A percentile compares a stretch with the other conserved stretches of the same genome.
phyloP scores from a whole-genome alignment of 768 basidiomycete genomes.

The Lenzites betulinus region DNA sequence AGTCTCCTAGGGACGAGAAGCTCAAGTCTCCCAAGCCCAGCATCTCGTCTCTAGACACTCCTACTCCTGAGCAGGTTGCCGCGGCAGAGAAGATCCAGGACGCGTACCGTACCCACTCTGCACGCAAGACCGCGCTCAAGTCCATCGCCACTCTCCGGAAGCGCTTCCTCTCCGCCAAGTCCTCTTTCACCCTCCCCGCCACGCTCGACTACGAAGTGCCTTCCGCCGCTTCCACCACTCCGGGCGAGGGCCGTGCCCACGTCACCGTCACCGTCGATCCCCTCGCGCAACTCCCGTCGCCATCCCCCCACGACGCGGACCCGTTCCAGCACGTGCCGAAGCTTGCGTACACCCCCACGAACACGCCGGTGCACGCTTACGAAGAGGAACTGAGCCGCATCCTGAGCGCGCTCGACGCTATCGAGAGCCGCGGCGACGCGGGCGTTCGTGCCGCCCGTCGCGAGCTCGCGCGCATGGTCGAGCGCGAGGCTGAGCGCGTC shows the following conservation, averaged over 20 bases:
- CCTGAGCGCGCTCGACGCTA: constrained; percentile 65
- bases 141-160: constrained; percentile 42
- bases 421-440: constrained; percentile 63
- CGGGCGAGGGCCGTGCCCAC: constrained; percentile 1
- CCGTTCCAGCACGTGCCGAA: constrained; percentile 32
- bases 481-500: constrained; percentile 56
- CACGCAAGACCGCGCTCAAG: constrained; percentile 36
- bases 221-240: neutral
- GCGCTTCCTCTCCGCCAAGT: constrained; percentile 47
- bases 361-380: constrained; percentile 63
- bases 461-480: constrained; percentile 56
- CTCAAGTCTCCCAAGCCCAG: constrained; percentile 1
- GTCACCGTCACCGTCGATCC: constrained; percentile 34
- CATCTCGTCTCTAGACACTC: constrained; percentile 4
- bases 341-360: constrained; percentile 62
- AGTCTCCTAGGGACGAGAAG: neutral
- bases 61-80: constrained; percentile 24
- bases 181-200: constrained; percentile 45
- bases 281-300: constrained; percentile 23
- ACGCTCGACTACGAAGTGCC: constrained; percentile 46
- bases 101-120: constrained; percentile 44
- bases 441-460: constrained; percentile 54
- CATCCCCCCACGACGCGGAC: constrained; percentile 2
- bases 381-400: constrained; percentile 62
- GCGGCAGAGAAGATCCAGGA: constrained; percentile 50